phyloP scores from a whole-genome alignment of 1,284 basidiomycete species.

The Trametes versicolor region DNA sequence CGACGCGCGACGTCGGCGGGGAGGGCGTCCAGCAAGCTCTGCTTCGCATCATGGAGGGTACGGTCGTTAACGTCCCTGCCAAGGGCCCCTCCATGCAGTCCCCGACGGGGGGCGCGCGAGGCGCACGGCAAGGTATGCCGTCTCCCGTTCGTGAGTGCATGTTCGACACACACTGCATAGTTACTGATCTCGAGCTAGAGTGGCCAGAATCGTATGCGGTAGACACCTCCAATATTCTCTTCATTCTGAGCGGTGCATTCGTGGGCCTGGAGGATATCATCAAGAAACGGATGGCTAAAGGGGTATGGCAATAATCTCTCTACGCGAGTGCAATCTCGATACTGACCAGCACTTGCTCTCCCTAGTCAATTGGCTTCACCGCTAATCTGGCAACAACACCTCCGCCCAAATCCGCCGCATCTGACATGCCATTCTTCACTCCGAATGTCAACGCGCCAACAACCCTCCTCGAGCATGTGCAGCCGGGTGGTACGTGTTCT shows the following conservation, averaged over 20 bases:
- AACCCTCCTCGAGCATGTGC: conserved; percentile 72
- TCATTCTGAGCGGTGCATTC: conserved; percentile 93
- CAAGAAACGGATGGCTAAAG: conserved; percentile 81
- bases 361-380: conserved; percentile 89
- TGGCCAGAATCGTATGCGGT: conserved; percentile 77
- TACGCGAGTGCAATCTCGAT: neutral
- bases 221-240: conserved; percentile 90
- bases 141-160: conserved; percentile 28
- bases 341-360: neutral
- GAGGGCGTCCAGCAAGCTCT: conserved; percentile 97
- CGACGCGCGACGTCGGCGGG: conserved; percentile 91
- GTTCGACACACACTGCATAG: neutral
- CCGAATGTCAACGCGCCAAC: conserved; percentile 61
- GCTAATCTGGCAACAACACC: conserved; percentile 64
- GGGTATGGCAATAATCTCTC: conserved; percentile 60
- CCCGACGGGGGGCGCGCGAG: conserved; percentile 56
- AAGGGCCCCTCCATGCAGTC: conserved; percentile 67
- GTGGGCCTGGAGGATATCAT: conserved; percentile 91
- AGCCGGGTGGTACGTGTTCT: conserved; percentile 63
- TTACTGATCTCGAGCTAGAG: conserved; percentile 48
- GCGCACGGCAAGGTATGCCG: conserved; percentile 46
- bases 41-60: conserved; percentile 93
- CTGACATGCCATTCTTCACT: conserved; percentile 75
- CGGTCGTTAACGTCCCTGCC: conserved; percentile 81
- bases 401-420: conserved; percentile 43